Base-by-base conservation (phyloP, 176 grass and related monocot species). In the Themeda triandra region DNA sequence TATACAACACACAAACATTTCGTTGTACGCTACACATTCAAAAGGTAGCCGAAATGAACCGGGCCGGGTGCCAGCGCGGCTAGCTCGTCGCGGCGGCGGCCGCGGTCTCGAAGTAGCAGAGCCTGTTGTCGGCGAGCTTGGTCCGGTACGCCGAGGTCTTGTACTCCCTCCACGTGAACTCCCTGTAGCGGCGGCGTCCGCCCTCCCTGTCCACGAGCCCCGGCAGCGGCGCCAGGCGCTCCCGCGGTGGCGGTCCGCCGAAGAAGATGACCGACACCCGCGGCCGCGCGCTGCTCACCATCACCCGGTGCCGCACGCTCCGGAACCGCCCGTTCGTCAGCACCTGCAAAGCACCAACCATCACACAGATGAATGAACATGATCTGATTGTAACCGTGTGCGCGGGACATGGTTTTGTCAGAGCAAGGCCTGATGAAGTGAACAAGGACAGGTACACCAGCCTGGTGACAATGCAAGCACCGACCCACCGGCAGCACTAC, bases 81-180 rank as follows among this genome's bases (percentile, higher is more conserved):
- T 33, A 33, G 32, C 32, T 33, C 3, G 32, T 33, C 83, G 80
- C 46, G 23, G 75, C 79, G 39, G 86, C 73, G 73, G 32, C 32
- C 32, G 32, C 4, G 32, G 4, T 4, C 4, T 97, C 90, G 64
- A 97, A 97, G 39, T 81, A 71, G 12, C 86, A 78, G 40, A 97
- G 95, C 49, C 95, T 74, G 71, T 94, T 90, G 10, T 89, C 92
- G 1, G 90, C 86, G 5, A 97, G 88, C 86, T 79, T 91, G 63
- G 86, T 92, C 83, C 31, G 23, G 85, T 84, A 92, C 13, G 90
- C 95, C 19, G 78, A 91, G 10, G 84, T 77, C 76, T 94, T 97
- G 89, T 91, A 97, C 92, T 94, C 95, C 31, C 36, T 72, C 95
- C 95, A 97, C 27, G 95, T 97, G 90, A 97, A 97, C 56, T 97